Percentiles rank a stretch among this genome's conserved stretches.
Evolutionary conservation across 768 basidiomycete genomes (phyloP).

Genomic region (Cubamyces sp.): DNA sequence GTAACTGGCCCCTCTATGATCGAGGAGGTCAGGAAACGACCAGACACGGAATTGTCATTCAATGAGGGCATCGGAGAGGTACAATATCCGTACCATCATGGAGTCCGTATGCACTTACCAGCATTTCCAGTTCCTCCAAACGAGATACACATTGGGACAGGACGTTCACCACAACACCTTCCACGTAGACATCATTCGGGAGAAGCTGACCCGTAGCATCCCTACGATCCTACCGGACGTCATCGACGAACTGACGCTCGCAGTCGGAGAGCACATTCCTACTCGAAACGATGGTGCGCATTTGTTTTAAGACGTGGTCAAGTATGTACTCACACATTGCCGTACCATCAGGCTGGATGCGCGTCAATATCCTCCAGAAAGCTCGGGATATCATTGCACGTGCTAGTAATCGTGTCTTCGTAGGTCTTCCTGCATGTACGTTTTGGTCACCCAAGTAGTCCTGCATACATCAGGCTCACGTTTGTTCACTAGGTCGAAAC

Average conservation of each 20-base stretch:
- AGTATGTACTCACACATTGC: neutral
- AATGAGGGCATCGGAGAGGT: constrained; percentile 47
- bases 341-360: constrained; percentile 42
- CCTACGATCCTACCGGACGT: constrained; percentile 28
- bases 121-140: neutral
- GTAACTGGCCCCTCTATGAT: constrained; percentile 46
- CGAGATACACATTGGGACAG: constrained; percentile 38
- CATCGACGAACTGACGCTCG: constrained; percentile 31
- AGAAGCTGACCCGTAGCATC: constrained; percentile 36
- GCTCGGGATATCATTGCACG: constrained; percentile 44
- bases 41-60: constrained; percentile 49
- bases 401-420: constrained; percentile 49
- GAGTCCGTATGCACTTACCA: neutral
- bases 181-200: constrained; percentile 30
- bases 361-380: constrained; percentile 32
- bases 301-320: too few relatives aligned
- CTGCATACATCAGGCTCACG: neutral
- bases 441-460: too few relatives aligned
- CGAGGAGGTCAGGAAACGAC: constrained; percentile 54
- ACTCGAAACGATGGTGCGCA: constrained; percentile 21
- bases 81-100: neutral
- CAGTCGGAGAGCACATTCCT: constrained; percentile 38
- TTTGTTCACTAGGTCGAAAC: neutral
- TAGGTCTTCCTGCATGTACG: constrained; percentile 52
- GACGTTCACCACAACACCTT: constrained; percentile 23